Conservation (phyloP, 1,284 basidiomycete species). For the Neolentinus lepideus region DNA sequence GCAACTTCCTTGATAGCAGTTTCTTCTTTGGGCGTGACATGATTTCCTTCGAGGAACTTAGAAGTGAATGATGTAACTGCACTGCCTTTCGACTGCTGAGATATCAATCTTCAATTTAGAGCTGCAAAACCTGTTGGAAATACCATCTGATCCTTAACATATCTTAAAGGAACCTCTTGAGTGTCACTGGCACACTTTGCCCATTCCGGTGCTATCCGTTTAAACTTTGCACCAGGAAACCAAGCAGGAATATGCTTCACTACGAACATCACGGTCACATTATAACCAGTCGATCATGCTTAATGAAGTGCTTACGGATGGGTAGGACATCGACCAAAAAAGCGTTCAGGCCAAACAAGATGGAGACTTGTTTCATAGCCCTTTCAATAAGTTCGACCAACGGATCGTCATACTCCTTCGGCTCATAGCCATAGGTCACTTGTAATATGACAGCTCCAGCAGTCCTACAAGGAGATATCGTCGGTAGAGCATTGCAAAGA, state of each 20-base stretch:
- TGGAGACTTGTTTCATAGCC: neutral
- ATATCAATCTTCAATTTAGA: neutral
- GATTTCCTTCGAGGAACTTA: slow-evolving; percentile 8
- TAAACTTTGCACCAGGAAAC: slow-evolving; percentile 20
- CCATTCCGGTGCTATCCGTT: slow-evolving; percentile 13
- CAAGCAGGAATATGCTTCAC: slow-evolving; percentile 17
- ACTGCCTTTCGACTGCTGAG: slow-evolving; percentile 8
- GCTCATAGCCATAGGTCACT: slow-evolving; percentile 28
- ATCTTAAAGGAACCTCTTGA: slow-evolving; percentile 13
- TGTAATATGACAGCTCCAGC: slow-evolving; percentile 27
- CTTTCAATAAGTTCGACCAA: slow-evolving; percentile 16
- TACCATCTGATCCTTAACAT: slow-evolving; percentile 15
- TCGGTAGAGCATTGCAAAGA: neutral
- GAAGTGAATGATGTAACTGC: slow-evolving; percentile 12
- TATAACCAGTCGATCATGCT: neutral
- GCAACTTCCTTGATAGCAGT: slow-evolving; percentile 13
- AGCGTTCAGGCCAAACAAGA: slow-evolving; percentile 9
- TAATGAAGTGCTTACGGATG: slow-evolving; percentile 8
- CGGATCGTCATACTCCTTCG: slow-evolving; percentile 23
- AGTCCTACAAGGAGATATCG: slow-evolving; percentile 12
- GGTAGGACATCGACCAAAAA: slow-evolving; percentile 19
- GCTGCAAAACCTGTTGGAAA: neutral
- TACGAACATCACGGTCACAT: slow-evolving; percentile 1
- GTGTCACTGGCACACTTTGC: slow-evolving; percentile 10
- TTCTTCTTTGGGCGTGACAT: slow-evolving; percentile 9